Base-by-base conservation (phyloP, 176 grass and related monocot genomes). In the Poa annua region DNA sequence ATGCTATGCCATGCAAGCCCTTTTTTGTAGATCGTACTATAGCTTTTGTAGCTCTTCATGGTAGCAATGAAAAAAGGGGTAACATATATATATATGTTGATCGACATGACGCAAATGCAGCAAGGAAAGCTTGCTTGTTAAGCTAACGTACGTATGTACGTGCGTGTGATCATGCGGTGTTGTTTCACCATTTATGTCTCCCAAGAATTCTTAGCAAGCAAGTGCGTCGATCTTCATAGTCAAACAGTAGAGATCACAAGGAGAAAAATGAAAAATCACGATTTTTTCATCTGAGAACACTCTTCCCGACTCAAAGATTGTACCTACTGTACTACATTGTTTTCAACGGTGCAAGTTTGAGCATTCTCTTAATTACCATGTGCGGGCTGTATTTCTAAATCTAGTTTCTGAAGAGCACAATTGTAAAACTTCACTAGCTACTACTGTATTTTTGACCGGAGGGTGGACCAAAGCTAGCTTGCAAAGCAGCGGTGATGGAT, bases 401-500 rank as follows among this genome's bases (percentile, higher is more conserved):
- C 3, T 11, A 24, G 3, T 24, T 24, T 12, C 21, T 59, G 55
- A 24, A 24, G 9, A 60, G 21, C 21, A 25, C 21, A 24, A 25
- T 12, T 24, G 1, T 8, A 56, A 11, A 26, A 33, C 26, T 33
- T 33, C 2, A 5, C 25, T 8, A 29, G 29, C 1, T 29, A 7
- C 7, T 32, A 74, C 71, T 74, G 45, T 29, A 32, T 74, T 73
- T 74, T 74, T 74, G 71, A 50, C 71, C 71, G 71, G 45, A 51
- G 44, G 13, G 14, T 61, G 39, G 39, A 61, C 53, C 42, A 66
- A 66, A 71, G 42, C 14, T 49, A 9, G 45, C 29, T 66, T 48
- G 54, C 11, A 73, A 83, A 59, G 54, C 26, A 74, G 50, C 59
- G 70, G 42, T 38, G 81, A 83, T 64, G 29, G 54, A 83, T 81